Conservation (phyloP, 169 alveolate genomes). For the Cryptosporidium tyzzeri region DNA sequence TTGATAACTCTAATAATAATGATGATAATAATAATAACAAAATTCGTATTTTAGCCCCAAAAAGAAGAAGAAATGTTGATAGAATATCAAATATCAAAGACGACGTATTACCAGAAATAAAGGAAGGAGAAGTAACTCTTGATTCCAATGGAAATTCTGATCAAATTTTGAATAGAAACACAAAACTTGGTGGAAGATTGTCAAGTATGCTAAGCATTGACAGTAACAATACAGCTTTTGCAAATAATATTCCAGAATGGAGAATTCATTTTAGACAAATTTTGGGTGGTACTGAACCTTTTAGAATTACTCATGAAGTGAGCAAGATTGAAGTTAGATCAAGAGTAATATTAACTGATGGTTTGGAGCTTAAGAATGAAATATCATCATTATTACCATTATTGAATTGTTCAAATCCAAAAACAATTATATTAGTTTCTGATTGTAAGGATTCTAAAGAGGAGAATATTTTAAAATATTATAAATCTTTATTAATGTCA, state of each 20-base stretch:
- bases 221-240: background rate
- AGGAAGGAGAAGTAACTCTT: background rate
- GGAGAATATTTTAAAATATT: conserved; percentile 4
- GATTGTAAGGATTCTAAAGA: conserved; percentile 9
- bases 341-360: conserved; percentile 7
- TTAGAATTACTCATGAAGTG: conserved; percentile 26
- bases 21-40: background rate
- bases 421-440: conserved; percentile 27
- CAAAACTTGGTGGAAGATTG: background rate
- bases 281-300: conserved; percentile 67
- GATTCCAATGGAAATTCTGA: conserved; percentile 22
- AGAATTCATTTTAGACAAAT: conserved; percentile 58
- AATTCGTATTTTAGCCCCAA: conserved; percentile 24
- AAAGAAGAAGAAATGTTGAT: conserved; percentile 14
- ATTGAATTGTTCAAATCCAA: conserved; percentile 29
- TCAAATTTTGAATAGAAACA: conserved; percentile 13
- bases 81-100: background rate
- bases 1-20: conserved; percentile 1
- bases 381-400: conserved; percentile 52
- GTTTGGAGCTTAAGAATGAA: conserved; percentile 33
- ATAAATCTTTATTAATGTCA: conserved; percentile 50
- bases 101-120: background rate
- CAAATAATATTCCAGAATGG: conserved; percentile 68
- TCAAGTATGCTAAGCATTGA: conserved; percentile 1
- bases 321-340: conserved; percentile 50